Conservation (phyloP, 495 filamentous ascomycete species). For the Talaromyces proteolyticus region DNA sequence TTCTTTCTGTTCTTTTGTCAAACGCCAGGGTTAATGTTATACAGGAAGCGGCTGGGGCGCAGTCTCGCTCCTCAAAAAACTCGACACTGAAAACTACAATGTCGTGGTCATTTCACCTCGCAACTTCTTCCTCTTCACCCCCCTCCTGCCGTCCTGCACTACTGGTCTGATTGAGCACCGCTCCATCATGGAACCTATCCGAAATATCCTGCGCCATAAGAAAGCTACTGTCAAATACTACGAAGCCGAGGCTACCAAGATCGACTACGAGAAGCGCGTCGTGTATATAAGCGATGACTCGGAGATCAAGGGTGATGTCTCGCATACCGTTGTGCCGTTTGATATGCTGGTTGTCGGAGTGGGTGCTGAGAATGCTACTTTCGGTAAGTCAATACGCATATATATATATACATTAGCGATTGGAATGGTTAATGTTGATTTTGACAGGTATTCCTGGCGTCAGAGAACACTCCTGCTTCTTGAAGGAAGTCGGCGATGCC, state of each 20-base stretch:
- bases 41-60: constrained; percentile 94
- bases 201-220: constrained; percentile 91
- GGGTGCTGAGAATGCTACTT: constrained; percentile 97
- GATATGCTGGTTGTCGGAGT: constrained; percentile 98
- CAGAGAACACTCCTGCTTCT: constrained; percentile 90
- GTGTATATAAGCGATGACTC: constrained; percentile 87
- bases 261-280: constrained; percentile 87
- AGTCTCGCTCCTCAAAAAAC: constrained; percentile 93
- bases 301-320: constrained; percentile 80
- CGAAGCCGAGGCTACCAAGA: constrained; percentile 96
- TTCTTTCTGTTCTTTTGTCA: not conserved
- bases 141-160: constrained; percentile 92
- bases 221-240: constrained; percentile 88
- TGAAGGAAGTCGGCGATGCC: constrained; percentile 96
- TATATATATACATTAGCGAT: constrained; percentile 4
- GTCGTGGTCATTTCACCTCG: constrained; percentile 91
- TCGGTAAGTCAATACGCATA: constrained; percentile 54
- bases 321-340: constrained; percentile 85
- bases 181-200: constrained; percentile 98
- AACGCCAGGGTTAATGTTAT: not conserved
- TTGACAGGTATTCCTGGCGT: constrained; percentile 90
- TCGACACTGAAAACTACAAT: constrained; percentile 98
- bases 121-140: constrained; percentile 99
- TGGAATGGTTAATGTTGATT: no score
- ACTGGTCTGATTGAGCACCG: constrained; percentile 97